phyloP scores from a whole-genome alignment of 768 basidiomycete genomes.

The Ephemerocybe angulata region DNA sequence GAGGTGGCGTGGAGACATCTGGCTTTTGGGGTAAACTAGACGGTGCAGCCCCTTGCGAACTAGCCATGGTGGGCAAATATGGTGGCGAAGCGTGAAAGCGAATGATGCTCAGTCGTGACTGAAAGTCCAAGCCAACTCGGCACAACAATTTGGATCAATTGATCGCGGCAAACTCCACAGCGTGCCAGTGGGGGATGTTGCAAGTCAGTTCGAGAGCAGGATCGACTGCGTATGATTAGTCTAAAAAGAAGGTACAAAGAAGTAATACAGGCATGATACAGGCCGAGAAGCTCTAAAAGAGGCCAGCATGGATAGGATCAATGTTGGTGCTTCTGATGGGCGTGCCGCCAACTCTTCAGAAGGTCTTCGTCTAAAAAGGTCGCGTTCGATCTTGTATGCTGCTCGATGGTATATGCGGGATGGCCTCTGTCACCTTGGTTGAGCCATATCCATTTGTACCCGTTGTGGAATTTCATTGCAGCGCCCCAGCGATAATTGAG shows the following conservation, averaged over 20 bases:
- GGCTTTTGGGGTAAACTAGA: slow-evolving; percentile 35
- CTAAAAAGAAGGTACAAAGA: too few relatives aligned
- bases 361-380: background rate
- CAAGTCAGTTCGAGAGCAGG: too few relatives aligned
- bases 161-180: background rate
- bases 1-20: slow-evolving; percentile 11
- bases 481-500: slow-evolving; percentile 41
- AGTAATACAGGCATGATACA: too few relatives aligned
- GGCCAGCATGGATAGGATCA: too few relatives aligned
- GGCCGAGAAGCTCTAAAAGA: too few relatives aligned
- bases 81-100: too few relatives aligned
- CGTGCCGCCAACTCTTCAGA: too few relatives aligned
- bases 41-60: background rate
- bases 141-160: background rate
- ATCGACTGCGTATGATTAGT: too few relatives aligned
- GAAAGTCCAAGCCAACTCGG: background rate
- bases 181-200: too few relatives aligned
- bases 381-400: background rate
- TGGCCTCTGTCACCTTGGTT: slow-evolving; percentile 25
- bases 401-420: background rate
- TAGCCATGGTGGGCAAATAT: slow-evolving; percentile 13
- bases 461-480: slow-evolving; percentile 42
- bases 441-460: slow-evolving; percentile 51
- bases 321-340: too few relatives aligned
- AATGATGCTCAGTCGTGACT: too few relatives aligned